These are phyloP conservation scores for Scalesia atractyloides DNA, from an alignment of 129 eudicot species.

Conservation along the genomic window DNA sequence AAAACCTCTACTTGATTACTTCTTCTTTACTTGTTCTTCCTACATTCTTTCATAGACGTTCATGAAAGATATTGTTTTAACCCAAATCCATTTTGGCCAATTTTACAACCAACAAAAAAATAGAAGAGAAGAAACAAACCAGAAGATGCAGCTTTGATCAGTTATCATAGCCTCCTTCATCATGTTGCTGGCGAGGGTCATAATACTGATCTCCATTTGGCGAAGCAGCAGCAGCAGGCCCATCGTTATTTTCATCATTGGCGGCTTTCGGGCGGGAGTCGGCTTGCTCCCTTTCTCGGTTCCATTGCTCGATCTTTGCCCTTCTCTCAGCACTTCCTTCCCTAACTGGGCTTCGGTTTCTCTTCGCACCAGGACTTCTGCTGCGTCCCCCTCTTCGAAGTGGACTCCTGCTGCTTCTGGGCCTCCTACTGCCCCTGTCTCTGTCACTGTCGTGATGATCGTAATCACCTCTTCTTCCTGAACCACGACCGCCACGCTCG, in stretches of 20 bases:
- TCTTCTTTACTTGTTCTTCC: conserved; percentile 12
- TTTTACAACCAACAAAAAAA: background rate
- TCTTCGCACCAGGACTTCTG: conserved; percentile 83
- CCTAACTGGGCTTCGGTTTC: conserved; percentile 77
- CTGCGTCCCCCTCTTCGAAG: conserved; percentile 71
- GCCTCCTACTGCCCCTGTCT: conserved; percentile 66
- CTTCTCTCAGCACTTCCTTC: conserved; percentile 96
- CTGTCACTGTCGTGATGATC: conserved; percentile 42
- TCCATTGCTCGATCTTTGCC: conserved; percentile 98
- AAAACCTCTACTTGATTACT: background rate
- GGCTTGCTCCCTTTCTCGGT: conserved; percentile 81
- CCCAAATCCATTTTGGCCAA: conserved; percentile 6
- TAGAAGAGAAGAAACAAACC: conserved; percentile 43
- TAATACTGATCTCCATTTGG: conserved; percentile 46
- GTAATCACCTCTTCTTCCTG: conserved; percentile 71
- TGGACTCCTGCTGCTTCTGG: conserved; percentile 91
- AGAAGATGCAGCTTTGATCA: conserved; percentile 35
- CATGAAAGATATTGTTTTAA: background rate
- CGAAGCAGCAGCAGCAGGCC: conserved; percentile 32
- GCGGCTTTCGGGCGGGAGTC: conserved; percentile 46
- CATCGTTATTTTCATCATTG: conserved; percentile 34
- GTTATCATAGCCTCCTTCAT: conserved; percentile 44
- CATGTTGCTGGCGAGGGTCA: conserved; percentile 43
- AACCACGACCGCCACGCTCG: conserved; percentile 56
- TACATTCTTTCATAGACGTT: conserved; percentile 4